phyloP scores from a whole-genome alignment of 441 rosid species.

The Capsella rubella region DNA sequence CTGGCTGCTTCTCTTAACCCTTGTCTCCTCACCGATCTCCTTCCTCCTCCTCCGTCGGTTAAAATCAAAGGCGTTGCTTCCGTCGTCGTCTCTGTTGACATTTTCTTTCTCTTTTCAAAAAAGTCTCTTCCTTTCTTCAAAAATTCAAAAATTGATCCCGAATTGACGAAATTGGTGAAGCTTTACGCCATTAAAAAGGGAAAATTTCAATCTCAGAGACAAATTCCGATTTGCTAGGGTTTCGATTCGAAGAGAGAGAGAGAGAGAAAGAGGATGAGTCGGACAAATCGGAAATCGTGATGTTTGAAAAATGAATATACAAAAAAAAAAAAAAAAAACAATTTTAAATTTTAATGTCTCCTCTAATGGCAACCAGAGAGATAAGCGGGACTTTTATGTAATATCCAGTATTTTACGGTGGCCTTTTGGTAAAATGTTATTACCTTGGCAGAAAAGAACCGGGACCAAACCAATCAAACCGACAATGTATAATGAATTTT shows the following conservation, averaged over 20 bases:
- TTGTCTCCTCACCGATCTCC: slow-evolving; percentile 62
- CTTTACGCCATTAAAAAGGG: slow-evolving; percentile 35
- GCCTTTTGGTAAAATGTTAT: no score
- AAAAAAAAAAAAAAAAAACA: no score
- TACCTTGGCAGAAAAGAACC: no score
- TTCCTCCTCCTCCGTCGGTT: slow-evolving; percentile 40
- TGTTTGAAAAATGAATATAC: slow-evolving; percentile 7
- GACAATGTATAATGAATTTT: no score
- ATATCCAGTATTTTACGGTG: no score
- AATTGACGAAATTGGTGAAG: slow-evolving; percentile 23
- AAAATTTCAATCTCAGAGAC: slow-evolving; percentile 22
- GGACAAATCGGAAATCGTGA: slow-evolving; percentile 28
- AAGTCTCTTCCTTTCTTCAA: slow-evolving; percentile 7
- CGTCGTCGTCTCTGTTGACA: slow-evolving; percentile 46
- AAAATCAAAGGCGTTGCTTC: slow-evolving; percentile 31
- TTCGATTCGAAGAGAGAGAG: slow-evolving; percentile 23
- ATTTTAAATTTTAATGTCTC: no score
- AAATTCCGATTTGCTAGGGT: slow-evolving; percentile 43
- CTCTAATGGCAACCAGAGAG: no score
- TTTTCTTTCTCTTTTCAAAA: slow-evolving; percentile 3
- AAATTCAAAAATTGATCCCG: neutral
- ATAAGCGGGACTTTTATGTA: no score
- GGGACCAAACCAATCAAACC: no score
- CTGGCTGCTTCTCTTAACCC: slow-evolving; percentile 87
- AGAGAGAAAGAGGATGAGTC: slow-evolving; percentile 17